Conservation (phyloP, 495 filamentous ascomycete genomes). For the Ascodesmis nigricans region DNA sequence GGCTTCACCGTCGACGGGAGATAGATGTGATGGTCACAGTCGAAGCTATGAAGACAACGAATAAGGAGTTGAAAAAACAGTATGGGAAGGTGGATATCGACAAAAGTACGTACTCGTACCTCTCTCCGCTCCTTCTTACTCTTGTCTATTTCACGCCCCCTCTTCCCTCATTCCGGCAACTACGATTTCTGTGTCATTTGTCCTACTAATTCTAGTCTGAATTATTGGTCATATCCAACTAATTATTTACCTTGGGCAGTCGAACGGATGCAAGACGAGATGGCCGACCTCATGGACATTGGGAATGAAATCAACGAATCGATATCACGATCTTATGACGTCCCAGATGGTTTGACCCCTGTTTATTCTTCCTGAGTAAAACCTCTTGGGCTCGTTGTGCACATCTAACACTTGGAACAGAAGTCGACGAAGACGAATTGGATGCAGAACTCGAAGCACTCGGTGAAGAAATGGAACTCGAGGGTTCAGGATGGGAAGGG, state of each 20-base stretch:
- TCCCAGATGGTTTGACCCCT: constrained; percentile 43
- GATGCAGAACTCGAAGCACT: constrained; percentile 92
- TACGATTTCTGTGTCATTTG: background rate
- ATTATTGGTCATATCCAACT: no score
- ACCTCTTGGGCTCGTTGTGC: background rate
- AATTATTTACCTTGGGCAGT: no score
- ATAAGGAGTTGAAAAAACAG: constrained; percentile 80
- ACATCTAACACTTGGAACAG: constrained; percentile 21
- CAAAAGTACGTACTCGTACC: constrained; percentile 32
- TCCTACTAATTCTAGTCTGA: no score
- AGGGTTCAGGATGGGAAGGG: constrained; percentile 28
- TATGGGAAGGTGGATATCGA: constrained; percentile 95
- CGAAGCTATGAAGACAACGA: constrained; percentile 89
- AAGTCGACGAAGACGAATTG: constrained; percentile 92
- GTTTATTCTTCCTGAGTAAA: background rate
- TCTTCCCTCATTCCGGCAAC: background rate
- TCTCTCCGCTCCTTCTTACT: no score
- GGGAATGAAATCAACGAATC: constrained; percentile 98
- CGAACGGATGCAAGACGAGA: constrained; percentile 94
- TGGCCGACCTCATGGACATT: constrained; percentile 93
- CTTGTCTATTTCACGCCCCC: no score
- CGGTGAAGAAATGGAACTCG: constrained; percentile 69
- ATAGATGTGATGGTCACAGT: constrained; percentile 84
- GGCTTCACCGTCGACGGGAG: constrained; percentile 3
- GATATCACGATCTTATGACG: constrained; percentile 77